Percentiles rank a stretch among this genome's conserved stretches.
Conservation (phyloP, 2,329 filamentous ascomycete species). For the Fusarium acutatum region DNA sequence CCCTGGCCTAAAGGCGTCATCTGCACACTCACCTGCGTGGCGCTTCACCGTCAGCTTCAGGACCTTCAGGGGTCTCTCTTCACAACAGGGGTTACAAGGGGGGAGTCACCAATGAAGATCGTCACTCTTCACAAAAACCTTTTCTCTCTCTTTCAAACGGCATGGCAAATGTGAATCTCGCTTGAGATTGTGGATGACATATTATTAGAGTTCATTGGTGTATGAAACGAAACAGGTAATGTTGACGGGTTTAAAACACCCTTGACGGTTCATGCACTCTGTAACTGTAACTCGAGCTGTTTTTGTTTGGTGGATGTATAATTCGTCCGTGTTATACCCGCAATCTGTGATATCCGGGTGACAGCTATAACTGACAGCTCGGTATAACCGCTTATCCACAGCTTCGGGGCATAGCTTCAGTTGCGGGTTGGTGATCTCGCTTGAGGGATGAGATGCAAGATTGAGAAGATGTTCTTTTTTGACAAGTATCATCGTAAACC, state of each 20-base stretch:
- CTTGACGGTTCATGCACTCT: slow-evolving; percentile 16
- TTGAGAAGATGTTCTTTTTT: background rate
- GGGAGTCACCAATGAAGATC: slow-evolving; percentile 20
- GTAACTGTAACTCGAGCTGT: background rate
- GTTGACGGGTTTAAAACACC: background rate
- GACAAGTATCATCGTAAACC: slow-evolving; percentile 1
- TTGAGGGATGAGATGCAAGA: background rate
- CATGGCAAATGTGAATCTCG: background rate
- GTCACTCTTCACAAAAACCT: background rate
- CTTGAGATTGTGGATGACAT: background rate
- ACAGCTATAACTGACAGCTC: background rate
- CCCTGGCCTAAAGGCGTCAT: background rate
- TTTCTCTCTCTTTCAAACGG: background rate
- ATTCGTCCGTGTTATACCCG: slow-evolving; percentile 24
- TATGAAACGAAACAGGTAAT: slow-evolving; percentile 32
- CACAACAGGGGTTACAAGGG: slow-evolving; percentile 9
- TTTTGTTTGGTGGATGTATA: slow-evolving; percentile 1
- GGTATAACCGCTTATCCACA: background rate
- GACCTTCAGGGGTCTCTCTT: background rate
- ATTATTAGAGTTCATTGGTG: background rate
- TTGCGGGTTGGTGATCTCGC: background rate
- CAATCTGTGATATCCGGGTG: slow-evolving; percentile 8
- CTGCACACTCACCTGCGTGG: background rate
- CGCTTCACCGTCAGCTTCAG: slow-evolving; percentile 1
- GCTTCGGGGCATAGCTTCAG: background rate